These are phyloP conservation scores for Chaetomiaceae sp. DNA, from an alignment of 2,329 filamentous ascomycete genomes.

Conservation along the genomic window DNA sequence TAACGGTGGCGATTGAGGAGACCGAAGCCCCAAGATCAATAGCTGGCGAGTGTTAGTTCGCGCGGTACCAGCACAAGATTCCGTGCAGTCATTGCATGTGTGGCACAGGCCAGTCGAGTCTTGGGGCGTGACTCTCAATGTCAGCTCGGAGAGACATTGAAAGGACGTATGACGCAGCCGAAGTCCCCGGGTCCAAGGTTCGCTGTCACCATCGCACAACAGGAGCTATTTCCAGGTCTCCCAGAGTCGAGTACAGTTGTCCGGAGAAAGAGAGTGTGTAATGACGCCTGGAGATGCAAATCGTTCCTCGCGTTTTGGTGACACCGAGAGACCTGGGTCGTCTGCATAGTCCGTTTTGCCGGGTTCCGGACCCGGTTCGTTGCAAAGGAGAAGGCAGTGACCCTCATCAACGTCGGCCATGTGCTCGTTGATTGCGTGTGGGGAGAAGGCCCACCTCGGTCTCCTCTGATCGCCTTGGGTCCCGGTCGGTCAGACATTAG, in stretches of 20 bases:
- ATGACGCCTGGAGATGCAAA: constrained; percentile 18
- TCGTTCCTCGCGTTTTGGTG: constrained; percentile 1
- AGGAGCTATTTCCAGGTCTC: constrained; percentile 21
- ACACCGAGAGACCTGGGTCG: not conserved
- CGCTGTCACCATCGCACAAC: constrained; percentile 18
- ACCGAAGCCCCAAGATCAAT: not conserved
- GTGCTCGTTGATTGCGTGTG: constrained; percentile 9
- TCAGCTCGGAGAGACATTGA: constrained; percentile 7
- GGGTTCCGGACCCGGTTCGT: constrained; percentile 2
- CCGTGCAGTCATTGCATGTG: not conserved
- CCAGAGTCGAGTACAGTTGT: constrained; percentile 1
- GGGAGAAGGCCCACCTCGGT: constrained; percentile 12
- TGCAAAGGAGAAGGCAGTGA: constrained; percentile 4
- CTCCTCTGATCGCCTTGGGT: constrained; percentile 9
- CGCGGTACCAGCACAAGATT: not conserved
- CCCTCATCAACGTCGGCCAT: too few relatives aligned
- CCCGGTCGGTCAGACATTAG: constrained; percentile 10
- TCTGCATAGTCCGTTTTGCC: not conserved
- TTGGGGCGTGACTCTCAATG: not conserved
- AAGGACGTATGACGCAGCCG: not conserved
- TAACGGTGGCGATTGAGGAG: too few relatives aligned
- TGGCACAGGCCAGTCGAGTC: not conserved
- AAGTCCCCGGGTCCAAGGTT: not conserved
- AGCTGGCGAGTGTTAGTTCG: not conserved
- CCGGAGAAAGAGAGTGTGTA: constrained; percentile 17